Evolutionary conservation across 2,329 filamentous ascomycete species (phyloP).

Genomic region (Pseudocercospora eumusae): DNA sequence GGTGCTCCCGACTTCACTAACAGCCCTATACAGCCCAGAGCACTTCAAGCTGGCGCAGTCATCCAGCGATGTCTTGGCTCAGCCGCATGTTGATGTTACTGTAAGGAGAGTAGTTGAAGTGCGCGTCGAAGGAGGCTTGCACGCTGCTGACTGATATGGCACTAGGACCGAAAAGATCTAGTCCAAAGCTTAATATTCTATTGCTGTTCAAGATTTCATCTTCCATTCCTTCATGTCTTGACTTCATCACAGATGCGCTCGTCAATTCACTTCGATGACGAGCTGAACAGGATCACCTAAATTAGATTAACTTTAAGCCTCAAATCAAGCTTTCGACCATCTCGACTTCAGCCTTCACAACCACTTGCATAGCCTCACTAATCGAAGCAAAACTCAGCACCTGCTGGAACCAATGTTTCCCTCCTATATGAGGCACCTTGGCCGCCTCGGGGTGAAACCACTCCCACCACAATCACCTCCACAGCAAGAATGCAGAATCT

Average conservation of each 20-base stretch:
- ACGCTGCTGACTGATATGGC: not conserved
- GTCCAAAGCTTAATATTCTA: not conserved
- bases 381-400: not conserved
- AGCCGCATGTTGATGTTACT: not conserved
- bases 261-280: not conserved
- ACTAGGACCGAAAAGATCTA: not conserved
- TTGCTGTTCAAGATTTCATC: not conserved
- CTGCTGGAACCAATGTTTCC: not conserved
- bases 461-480: not conserved
- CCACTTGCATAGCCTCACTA: not conserved
- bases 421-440: not conserved
- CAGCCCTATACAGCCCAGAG: too few species aligned
- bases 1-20: too few species aligned
- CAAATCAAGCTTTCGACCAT: not conserved
- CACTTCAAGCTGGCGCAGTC: too few species aligned
- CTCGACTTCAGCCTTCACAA: not conserved
- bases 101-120: too few species aligned
- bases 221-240: not conserved
- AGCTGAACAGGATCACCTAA: not conserved
- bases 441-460: not conserved
- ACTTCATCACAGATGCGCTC: not conserved
- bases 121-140: not conserved
- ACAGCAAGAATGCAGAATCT: not conserved
- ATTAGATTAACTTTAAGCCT: not conserved
- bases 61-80: not conserved